phyloP scores from a whole-genome alignment of 495 filamentous ascomycete genomes.

The Tuber borchii region DNA sequence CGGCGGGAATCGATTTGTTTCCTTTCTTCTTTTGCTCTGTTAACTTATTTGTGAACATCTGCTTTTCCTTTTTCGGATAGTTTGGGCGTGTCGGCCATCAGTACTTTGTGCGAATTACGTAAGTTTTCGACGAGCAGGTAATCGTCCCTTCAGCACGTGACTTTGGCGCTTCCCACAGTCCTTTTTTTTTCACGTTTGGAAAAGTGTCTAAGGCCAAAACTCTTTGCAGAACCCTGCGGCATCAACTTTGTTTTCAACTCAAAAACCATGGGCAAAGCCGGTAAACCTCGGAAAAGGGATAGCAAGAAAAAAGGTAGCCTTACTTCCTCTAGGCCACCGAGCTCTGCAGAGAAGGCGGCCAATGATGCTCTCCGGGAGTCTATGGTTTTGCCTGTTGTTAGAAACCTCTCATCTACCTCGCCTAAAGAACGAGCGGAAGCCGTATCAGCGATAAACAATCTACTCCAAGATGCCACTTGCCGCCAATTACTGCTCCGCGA shows the following conservation, averaged over 20 bases:
- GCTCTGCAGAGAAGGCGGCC: conserved; percentile 22
- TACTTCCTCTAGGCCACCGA: conserved; percentile 18
- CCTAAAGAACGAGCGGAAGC: conserved; percentile 51
- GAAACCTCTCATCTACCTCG: conserved; percentile 52
- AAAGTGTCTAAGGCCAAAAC: conserved; percentile 3
- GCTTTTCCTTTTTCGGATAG: no score
- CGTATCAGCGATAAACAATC: conserved; percentile 52
- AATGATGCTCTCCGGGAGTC: conserved; percentile 49
- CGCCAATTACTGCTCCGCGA: conserved; percentile 56
- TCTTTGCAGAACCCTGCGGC: conserved; percentile 11
- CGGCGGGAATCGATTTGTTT: no score
- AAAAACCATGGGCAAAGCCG: conserved; percentile 26
- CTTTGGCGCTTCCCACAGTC: not conserved
- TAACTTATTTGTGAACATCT: no score
- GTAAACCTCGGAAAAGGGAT: not conserved
- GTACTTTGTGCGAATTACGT: no score
- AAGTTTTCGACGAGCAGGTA: no score
- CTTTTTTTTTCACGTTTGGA: conserved; percentile 7
- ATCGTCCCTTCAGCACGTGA: conserved; percentile 13
- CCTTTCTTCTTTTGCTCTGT: no score
- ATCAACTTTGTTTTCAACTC: conserved; percentile 9
- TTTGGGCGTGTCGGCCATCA: no score
- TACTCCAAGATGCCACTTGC: conserved; percentile 54
- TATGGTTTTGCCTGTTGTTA: conserved; percentile 54
- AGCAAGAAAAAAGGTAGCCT: conserved; percentile 17